Base-by-base conservation (phyloP, 805 yeast species). In the Hanseniaspora lindneri region DNA sequence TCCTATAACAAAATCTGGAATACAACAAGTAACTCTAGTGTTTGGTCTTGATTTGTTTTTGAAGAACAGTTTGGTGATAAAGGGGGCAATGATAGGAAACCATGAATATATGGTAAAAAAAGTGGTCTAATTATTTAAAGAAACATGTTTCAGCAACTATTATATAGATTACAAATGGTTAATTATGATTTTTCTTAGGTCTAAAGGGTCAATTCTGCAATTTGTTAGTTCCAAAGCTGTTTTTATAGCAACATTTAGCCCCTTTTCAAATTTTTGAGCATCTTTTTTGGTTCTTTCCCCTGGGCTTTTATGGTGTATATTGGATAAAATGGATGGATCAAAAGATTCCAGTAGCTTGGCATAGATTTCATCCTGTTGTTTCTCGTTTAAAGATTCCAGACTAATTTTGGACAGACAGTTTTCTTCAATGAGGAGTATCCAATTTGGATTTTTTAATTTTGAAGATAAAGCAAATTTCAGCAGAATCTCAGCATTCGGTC, bases 171-270 rank as follows among this genome's bases (percentile, higher is more conserved):
- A 44, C 36, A 34, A 32, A 41, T 39, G 32, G 32, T 35, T 42
- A 42, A 16, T 37, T 7, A 39, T 24, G n/a, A 37, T 25, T 13
- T 39, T 20, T 17, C 39, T 39, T 11, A 46, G 25, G 5, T 44
- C 34, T 29, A 56, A 53, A 0, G 73, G 64, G 28, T 60, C 57
- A 9, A 69, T 62, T 43, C 64, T 64, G 1, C 96, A 96, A 54
- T 79, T 82, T 1, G 85, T 75, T 49, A 71, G 66, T 56, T 77
- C 76, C 95, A 92, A 85, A 17, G 86, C 94, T 58, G 75, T 76
- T 1, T 96, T 97, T 3, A 92, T 72, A 49, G 92, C 67, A 57
- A 69, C 84, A 56, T 86, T 83, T n/a, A 89, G 56, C 11, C 87
- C 76, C 30, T 74, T 75, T 36, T 66, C 63, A 54, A 75, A 76